Evolutionary conservation across 2,329 filamentous ascomycete genomes (phyloP).

Genomic region (Monilinia laxa): DNA sequence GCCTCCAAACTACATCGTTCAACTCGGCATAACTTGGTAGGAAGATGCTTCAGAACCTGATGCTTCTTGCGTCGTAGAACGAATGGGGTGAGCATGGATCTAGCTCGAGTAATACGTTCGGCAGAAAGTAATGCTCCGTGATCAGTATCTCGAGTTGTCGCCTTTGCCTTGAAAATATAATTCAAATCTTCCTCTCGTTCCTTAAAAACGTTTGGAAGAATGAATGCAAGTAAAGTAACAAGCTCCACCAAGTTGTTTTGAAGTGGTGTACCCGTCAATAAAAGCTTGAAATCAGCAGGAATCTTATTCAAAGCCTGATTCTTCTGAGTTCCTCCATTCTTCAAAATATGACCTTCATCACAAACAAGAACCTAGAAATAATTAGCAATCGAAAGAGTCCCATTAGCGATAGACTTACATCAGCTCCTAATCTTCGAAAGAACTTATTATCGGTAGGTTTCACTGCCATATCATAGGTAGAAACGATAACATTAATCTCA

Average conservation of each 20-base stretch:
- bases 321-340: conserved; percentile 79
- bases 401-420: conserved; percentile 41
- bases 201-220: conserved; percentile 81
- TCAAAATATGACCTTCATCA: conserved; percentile 91
- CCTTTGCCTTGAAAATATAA: conserved; percentile 88
- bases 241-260: conserved; percentile 95
- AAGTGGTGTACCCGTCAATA: conserved; percentile 87
- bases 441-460: conserved; percentile 62
- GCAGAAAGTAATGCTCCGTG: conserved; percentile 82
- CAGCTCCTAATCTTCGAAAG: conserved; percentile 55
- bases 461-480: conserved; percentile 65
- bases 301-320: conserved; percentile 80
- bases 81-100: conserved; percentile 92
- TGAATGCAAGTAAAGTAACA: conserved; percentile 86
- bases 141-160: conserved; percentile 74
- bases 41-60: conserved; percentile 83
- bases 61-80: conserved; percentile 91
- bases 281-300: conserved; percentile 75
- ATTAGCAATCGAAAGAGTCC: conserved; percentile 25
- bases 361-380: conserved; percentile 57
- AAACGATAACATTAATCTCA: conserved; percentile 69
- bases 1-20: conserved; percentile 78
- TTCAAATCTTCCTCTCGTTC: conserved; percentile 76
- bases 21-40: conserved; percentile 73
- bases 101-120: conserved; percentile 81